Conservation (phyloP, 2,329 filamentous ascomycete species). For the Tolypocladium sp. region DNA sequence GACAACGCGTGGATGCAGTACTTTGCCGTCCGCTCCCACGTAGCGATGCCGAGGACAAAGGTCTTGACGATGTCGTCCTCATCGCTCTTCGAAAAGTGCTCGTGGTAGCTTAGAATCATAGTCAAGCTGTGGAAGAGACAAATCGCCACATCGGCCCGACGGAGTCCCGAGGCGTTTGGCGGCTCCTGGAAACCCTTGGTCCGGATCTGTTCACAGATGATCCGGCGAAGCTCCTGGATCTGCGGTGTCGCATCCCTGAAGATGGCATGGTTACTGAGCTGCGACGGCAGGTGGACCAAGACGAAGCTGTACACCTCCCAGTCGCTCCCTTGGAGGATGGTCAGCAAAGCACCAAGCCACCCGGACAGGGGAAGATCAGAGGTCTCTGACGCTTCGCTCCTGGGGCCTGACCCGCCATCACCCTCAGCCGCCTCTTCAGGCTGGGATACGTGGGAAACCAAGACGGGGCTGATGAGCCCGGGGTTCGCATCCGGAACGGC, state of each 20-base stretch:
- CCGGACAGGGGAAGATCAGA: slow-evolving; percentile 46
- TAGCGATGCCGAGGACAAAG: slow-evolving; percentile 76
- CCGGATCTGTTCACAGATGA: slow-evolving; percentile 77
- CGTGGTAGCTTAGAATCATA: slow-evolving; percentile 84
- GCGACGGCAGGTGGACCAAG: slow-evolving; percentile 75
- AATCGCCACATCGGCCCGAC: slow-evolving; percentile 79
- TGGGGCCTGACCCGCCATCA: slow-evolving; percentile 7
- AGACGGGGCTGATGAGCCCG: slow-evolving; percentile 37
- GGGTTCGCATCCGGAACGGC: slow-evolving; percentile 42
- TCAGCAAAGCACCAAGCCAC: slow-evolving; percentile 71
- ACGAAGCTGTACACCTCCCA: slow-evolving; percentile 94
- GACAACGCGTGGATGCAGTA: slow-evolving; percentile 91
- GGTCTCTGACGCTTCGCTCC: slow-evolving; percentile 23
- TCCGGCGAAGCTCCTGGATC: slow-evolving; percentile 63
- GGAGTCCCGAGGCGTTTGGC: slow-evolving; percentile 66
- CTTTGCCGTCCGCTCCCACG: slow-evolving; percentile 79
- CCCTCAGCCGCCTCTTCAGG: slow-evolving; percentile 1
- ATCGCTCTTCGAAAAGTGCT: slow-evolving; percentile 72
- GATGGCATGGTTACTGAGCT: slow-evolving; percentile 81
- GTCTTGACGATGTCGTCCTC: slow-evolving; percentile 83
- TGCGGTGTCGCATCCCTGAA: slow-evolving; percentile 68
- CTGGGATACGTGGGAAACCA: slow-evolving; percentile 29
- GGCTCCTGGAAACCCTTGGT: slow-evolving; percentile 73
- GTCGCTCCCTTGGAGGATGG: slow-evolving; percentile 65
- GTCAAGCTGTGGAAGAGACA: slow-evolving; percentile 82